These are phyloP conservation scores for Hymenoscyphus scutula DNA, from an alignment of 2,329 filamentous ascomycete species.

Conservation along the genomic window DNA sequence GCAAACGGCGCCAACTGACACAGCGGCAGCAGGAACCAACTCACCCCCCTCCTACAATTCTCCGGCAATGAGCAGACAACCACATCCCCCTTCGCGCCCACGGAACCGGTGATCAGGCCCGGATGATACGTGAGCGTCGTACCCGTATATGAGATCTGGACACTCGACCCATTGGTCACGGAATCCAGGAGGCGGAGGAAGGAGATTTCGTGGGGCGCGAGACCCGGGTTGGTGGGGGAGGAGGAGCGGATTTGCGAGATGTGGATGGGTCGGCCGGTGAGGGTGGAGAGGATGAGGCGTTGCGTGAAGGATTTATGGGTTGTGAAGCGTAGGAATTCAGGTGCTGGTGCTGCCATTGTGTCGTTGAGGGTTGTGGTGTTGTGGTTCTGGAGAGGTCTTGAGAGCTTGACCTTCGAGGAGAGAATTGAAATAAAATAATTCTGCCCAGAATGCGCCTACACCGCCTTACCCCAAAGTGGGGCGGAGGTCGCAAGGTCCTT, in stretches of 20 bases:
- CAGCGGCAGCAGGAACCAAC: conserved; percentile 87
- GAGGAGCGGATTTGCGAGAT: conserved; percentile 91
- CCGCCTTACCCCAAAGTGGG: background rate
- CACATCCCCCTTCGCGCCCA: conserved; percentile 68
- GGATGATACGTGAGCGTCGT: conserved; percentile 91
- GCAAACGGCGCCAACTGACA: conserved; percentile 91
- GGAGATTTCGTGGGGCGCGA: conserved; percentile 90
- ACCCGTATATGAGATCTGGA: conserved; percentile 95
- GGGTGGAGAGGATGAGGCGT: conserved; percentile 83
- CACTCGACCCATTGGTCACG: conserved; percentile 89
- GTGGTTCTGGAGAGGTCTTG: conserved; percentile 1
- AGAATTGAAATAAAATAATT: conserved; percentile 7
- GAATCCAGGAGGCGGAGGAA: conserved; percentile 92
- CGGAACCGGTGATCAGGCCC: conserved; percentile 84
- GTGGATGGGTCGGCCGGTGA: conserved; percentile 84
- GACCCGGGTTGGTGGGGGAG: conserved; percentile 81
- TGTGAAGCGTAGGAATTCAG: conserved; percentile 68
- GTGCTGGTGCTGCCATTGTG: conserved; percentile 34
- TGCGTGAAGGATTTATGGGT: conserved; percentile 79
- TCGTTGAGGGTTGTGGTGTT: conserved; percentile 10
- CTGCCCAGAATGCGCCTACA: background rate
- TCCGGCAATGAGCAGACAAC: conserved; percentile 78
- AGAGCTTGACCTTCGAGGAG: conserved; percentile 5
- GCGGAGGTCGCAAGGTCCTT: background rate
- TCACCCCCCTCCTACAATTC: conserved; percentile 75